Evolutionary conservation across 306 rosid genomes (phyloP).

Genomic region (Cucurbita maxima): DNA sequence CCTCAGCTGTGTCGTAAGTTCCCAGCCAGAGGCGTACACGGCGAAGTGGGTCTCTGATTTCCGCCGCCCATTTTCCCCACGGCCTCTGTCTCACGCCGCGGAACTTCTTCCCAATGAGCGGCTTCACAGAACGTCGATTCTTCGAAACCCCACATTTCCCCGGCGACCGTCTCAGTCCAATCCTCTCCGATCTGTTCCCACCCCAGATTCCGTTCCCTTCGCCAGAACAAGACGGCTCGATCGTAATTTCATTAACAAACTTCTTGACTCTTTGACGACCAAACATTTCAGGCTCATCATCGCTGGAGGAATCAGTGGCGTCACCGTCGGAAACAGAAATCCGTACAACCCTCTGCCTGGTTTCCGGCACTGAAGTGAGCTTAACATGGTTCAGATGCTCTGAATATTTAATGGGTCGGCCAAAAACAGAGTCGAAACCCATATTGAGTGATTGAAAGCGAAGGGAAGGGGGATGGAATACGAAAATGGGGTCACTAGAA

Average conservation of each 20-base stretch:
- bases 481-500: constrained; percentile 6
- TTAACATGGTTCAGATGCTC: constrained; percentile 38
- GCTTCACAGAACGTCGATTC: constrained; percentile 8
- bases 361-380: constrained; percentile 12
- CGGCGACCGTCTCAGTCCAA: not conserved
- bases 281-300: constrained; percentile 27
- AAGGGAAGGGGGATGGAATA: constrained; percentile 8
- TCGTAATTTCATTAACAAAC: constrained; percentile 54
- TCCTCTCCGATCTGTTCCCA: constrained; percentile 16
- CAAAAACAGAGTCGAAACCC: constrained; percentile 13
- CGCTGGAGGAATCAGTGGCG: constrained; percentile 85
- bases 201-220: constrained; percentile 17
- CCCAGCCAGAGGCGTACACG: constrained; percentile 93
- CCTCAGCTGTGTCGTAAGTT: constrained; percentile 85
- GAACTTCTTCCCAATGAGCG: constrained; percentile 36
- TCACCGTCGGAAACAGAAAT: constrained; percentile 51
- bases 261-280: constrained; percentile 31
- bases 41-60: constrained; percentile 76
- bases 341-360: constrained; percentile 33
- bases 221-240: constrained; percentile 24
- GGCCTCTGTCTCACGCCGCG: constrained; percentile 94
- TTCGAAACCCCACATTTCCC: not conserved
- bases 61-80: constrained; percentile 99
- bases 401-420: constrained; percentile 21
- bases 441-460: constrained; percentile 17